phyloP scores from a whole-genome alignment of 345 rosid genomes.

The Aquilaria malaccensis region DNA sequence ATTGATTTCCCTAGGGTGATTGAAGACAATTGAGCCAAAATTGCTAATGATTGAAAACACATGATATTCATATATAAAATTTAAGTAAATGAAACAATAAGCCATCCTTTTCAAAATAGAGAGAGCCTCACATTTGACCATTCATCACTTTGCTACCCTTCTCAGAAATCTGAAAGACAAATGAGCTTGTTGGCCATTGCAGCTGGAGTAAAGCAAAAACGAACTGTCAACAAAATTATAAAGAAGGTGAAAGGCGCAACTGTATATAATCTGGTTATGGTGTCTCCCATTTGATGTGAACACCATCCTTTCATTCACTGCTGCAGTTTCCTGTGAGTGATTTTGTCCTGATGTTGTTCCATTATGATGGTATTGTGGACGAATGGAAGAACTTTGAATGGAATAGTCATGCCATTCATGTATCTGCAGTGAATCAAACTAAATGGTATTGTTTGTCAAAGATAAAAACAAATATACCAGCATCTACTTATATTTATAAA shows the following conservation, averaged over 20 bases:
- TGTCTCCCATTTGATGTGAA: not conserved
- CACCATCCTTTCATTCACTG: not conserved
- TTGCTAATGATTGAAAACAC: too few species aligned
- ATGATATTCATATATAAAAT: too few species aligned
- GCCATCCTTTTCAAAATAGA: not conserved
- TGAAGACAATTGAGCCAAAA: too few species aligned
- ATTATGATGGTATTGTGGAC: conserved; percentile 79
- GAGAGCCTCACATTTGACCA: too few species aligned
- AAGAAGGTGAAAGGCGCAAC: conserved; percentile 30
- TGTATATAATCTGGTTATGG: not conserved
- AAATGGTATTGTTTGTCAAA: conserved; percentile 46
- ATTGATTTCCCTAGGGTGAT: too few species aligned
- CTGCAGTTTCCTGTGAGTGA: conserved; percentile 61
- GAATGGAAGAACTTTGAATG: conserved; percentile 68
- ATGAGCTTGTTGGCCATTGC: conserved; percentile 41
- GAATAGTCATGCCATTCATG: conserved; percentile 56
- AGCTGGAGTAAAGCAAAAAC: conserved; percentile 56
- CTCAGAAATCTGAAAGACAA: conserved; percentile 27
- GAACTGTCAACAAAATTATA: conserved; percentile 45
- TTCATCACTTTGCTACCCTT: not conserved
- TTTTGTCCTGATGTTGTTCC: conserved; percentile 79
- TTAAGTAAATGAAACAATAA: conserved; percentile 1
- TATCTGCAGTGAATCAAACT: conserved; percentile 75
- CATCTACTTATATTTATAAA: too few species aligned
- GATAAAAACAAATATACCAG: not conserved